Evolutionary conservation across 306 rosid genomes (phyloP), one percentile per base, ranked within the genome.

Genomic region (Elaeagnus macrophylla): DNA sequence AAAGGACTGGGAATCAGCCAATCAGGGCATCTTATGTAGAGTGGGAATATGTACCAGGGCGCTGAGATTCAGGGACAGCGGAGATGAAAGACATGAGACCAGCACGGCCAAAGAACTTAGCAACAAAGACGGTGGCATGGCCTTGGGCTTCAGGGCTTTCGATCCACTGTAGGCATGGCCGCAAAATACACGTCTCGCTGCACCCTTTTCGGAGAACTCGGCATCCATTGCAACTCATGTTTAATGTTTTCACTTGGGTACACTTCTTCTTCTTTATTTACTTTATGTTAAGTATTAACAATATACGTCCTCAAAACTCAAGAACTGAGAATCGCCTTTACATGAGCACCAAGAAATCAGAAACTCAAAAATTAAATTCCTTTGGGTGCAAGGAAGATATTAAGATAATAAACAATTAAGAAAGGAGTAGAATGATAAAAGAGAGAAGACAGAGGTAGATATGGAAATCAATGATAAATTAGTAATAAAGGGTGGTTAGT

Each of bases 31-130:
- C 5, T 10, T 11, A 1, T 2, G 6, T 1, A 10, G 10, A 10
- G 12, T 9, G 16, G 9, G 12, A 12, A 14, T 38, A 9, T 12
- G n/a, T 66, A 85, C 95, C 78, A 0, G 85, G 65, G 60, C 85
- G 63, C 25, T 79, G 85, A 61, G 54, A 35, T 40, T 69, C 41
- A n/a, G 83, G 69, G 12, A 85, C 85, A 15, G 76, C 40, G 69
- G 82, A 75, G 52, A 82, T 67, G 72, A 77, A 80, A 37, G 95
- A 86, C 80, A 86, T 62, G 75, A 86, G 83, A 63, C 81, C 37
- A 46, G 95, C 81, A 37, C 95, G 95, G 75, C 95, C 90, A 18
- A 71, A 79, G 81, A 79, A 85, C 70, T 77, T 85, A 81, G 95
- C 77, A 39, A 85, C 81, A 44, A 82, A 82, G 50, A 85, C 12